These are phyloP conservation scores for Ustilago nuda DNA, from an alignment of 1,284 basidiomycete genomes.

Conservation along the genomic window DNA sequence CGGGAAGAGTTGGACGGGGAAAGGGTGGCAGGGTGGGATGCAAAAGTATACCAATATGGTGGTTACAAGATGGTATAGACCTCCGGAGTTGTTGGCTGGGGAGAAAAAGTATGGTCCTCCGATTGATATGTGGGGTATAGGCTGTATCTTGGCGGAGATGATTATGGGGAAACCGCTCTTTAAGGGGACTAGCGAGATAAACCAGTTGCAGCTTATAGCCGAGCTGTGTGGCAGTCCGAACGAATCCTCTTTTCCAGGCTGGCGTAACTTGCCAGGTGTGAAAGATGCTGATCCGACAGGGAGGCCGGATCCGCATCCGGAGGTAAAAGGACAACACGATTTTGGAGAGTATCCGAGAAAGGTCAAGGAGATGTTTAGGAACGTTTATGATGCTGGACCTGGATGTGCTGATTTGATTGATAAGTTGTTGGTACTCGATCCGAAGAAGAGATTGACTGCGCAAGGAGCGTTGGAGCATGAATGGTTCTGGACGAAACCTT, in stretches of 20 bases:
- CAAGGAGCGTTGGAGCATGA: slow-evolving; percentile 63
- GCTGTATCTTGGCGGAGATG: slow-evolving; percentile 97
- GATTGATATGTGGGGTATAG: slow-evolving; percentile 98
- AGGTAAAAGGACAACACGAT: slow-evolving; percentile 53
- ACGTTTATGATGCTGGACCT: slow-evolving; percentile 45
- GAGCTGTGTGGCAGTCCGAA: slow-evolving; percentile 87
- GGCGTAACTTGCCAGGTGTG: slow-evolving; percentile 72
- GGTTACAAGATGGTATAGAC: slow-evolving; percentile 98
- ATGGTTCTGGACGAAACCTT: slow-evolving; percentile 67
- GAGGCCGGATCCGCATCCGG: slow-evolving; percentile 54
- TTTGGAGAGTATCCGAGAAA: slow-evolving; percentile 55
- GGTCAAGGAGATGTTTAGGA: slow-evolving; percentile 54
- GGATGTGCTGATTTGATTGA: slow-evolving; percentile 66
- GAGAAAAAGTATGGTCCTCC: slow-evolving; percentile 88
- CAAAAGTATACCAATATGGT: slow-evolving; percentile 92
- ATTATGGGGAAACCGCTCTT: slow-evolving; percentile 88
- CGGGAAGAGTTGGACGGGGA: slow-evolving; percentile 54
- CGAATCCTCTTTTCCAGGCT: slow-evolving; percentile 80
- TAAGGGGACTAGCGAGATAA: slow-evolving; percentile 85
- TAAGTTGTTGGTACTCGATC: slow-evolving; percentile 63
- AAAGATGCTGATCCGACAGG: slow-evolving; percentile 64
- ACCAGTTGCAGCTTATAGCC: slow-evolving; percentile 91
- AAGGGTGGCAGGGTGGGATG: slow-evolving; percentile 58
- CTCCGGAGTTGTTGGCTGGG: slow-evolving; percentile 92
- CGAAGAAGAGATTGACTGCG: slow-evolving; percentile 62